phyloP scores from a whole-genome alignment of 148 eudicot genomes.

The Vaccinium myrtillus region DNA sequence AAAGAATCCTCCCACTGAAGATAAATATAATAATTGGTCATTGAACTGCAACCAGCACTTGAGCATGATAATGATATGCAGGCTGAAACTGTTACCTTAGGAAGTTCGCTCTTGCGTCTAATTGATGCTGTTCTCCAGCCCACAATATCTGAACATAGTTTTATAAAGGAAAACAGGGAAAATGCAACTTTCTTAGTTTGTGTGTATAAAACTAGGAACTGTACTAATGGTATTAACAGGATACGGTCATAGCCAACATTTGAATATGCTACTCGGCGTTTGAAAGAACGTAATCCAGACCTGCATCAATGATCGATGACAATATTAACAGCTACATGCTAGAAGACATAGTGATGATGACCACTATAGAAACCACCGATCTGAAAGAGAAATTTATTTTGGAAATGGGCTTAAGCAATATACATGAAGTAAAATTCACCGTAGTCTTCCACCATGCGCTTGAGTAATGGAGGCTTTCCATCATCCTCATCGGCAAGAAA shows the following conservation, averaged over 20 bases:
- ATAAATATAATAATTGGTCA: conserved; percentile 22
- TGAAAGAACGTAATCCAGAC: conserved; percentile 76
- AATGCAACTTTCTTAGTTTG: background rate
- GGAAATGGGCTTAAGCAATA: conserved; percentile 23
- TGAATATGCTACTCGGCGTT: conserved; percentile 86
- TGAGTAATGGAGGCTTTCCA: conserved; percentile 92
- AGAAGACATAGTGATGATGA: background rate
- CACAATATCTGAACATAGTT: conserved; percentile 64
- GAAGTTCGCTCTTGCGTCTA: conserved; percentile 75
- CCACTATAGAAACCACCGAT: background rate
- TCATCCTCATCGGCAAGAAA: conserved; percentile 75
- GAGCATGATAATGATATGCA: conserved; percentile 15
- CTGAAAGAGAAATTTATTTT: conserved; percentile 1
- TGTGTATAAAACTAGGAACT: background rate
- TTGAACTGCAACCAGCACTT: conserved; percentile 11
- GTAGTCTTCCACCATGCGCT: conserved; percentile 77
- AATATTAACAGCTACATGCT: background rate
- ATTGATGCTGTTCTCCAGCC: conserved; percentile 99
- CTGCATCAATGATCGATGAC: conserved; percentile 41
- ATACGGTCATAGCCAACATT: conserved; percentile 98
- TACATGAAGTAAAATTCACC: conserved; percentile 71
- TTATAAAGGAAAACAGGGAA: conserved; percentile 43
- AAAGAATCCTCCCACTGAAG: conserved; percentile 49
- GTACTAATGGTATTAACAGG: conserved; percentile 31
- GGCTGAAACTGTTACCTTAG: conserved; percentile 53